phyloP scores from a whole-genome alignment of 2,329 filamentous ascomycete species.

The Xylariaceae sp. region DNA sequence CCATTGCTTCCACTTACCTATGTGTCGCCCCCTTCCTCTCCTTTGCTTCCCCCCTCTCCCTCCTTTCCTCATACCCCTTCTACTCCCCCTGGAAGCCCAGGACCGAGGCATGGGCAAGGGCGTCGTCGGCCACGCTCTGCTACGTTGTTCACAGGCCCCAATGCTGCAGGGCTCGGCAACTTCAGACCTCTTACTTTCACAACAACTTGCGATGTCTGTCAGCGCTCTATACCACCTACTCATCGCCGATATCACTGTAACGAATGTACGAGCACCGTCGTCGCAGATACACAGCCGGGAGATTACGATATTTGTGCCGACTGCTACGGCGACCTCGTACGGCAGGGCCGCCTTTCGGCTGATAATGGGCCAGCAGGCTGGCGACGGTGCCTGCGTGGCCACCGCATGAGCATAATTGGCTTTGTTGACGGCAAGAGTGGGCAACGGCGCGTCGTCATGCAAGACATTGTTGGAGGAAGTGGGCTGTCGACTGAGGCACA shows the following conservation, averaged over 20 bases:
- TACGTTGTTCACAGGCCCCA: conserved; percentile 54
- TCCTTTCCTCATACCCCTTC: conserved; percentile 34
- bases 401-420: conserved; percentile 82
- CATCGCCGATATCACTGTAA: conserved; percentile 81
- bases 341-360: conserved; percentile 66
- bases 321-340: conserved; percentile 75
- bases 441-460: conserved; percentile 69
- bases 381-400: conserved; percentile 79
- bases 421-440: conserved; percentile 74
- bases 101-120: conserved; percentile 4
- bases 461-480: conserved; percentile 79
- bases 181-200: conserved; percentile 75
- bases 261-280: conserved; percentile 64
- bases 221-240: conserved; percentile 71
- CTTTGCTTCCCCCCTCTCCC: conserved; percentile 32
- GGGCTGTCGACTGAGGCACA: conserved; percentile 67
- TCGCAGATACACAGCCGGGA: conserved; percentile 59
- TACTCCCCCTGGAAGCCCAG: conserved; percentile 44
- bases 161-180: conserved; percentile 53
- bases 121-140: conserved; percentile 51
- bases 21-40: conserved; percentile 46
- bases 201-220: conserved; percentile 81
- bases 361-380: conserved; percentile 83
- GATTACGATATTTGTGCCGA: conserved; percentile 84
- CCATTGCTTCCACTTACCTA: conserved; percentile 78